Conservation (phyloP, 2,329 filamentous ascomycete species). For the Colletotrichum filicis region DNA sequence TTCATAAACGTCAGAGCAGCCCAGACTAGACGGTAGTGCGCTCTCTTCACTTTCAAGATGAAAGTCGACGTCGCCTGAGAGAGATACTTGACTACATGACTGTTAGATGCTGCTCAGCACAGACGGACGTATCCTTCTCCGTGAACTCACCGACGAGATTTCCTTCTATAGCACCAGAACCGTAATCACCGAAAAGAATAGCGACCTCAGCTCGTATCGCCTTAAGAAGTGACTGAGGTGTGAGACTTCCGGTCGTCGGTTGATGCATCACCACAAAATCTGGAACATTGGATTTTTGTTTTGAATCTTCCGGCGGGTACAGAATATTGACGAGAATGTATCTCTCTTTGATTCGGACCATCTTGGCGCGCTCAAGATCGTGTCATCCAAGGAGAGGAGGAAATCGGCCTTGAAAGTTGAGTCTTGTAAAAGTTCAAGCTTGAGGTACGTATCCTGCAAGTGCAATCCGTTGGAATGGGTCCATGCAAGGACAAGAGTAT, state of each 20-base stretch:
- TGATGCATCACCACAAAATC: constrained; percentile 80
- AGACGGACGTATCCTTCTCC: background rate
- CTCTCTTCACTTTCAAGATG: constrained; percentile 85
- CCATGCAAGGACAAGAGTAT: background rate
- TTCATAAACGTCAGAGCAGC: constrained; percentile 86
- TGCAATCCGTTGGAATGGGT: background rate
- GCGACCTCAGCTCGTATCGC: constrained; percentile 77
- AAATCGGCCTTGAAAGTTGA: constrained; percentile 6
- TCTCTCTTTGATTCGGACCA: constrained; percentile 97
- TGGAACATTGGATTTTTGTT: constrained; percentile 54
- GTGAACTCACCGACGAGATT: constrained; percentile 70
- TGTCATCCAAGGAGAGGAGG: background rate
- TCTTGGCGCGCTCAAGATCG: constrained; percentile 49
- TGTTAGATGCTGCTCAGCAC: constrained; percentile 35
- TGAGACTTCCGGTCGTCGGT: constrained; percentile 80
- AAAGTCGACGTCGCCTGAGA: constrained; percentile 93
- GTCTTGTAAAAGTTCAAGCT: constrained; percentile 26
- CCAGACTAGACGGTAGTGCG: constrained; percentile 90
- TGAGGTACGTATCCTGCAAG: background rate
- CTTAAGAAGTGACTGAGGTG: constrained; percentile 71
- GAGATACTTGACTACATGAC: constrained; percentile 83
- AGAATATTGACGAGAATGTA: constrained; percentile 96
- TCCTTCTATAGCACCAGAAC: constrained; percentile 77
- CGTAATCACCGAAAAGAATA: constrained; percentile 88
- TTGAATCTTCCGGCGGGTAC: constrained; percentile 72